Evolutionary conservation across 148 eudicot species (phyloP), one percentile per base, ranked within the genome.

Genomic region (Silene uniflora): DNA sequence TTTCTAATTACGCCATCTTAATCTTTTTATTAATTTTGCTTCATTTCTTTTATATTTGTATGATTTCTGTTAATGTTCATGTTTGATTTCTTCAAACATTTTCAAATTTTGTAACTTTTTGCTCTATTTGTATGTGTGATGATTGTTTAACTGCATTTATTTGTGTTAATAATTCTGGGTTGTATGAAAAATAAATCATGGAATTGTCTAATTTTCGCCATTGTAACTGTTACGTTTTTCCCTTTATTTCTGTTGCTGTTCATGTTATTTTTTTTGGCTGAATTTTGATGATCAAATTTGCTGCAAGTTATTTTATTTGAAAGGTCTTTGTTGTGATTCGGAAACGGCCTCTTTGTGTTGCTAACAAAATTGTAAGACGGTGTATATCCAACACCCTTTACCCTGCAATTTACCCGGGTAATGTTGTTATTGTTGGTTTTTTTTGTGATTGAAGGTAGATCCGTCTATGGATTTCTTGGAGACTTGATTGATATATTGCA

Each of bases 51-150:
- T 35, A 9, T 11, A 1, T 56, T 44, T 56, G 16, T 12, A 13
- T 18, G 6, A 55, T 27, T 67, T 68, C 13, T 17, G 21, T 60
- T 55, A 1, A 27, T 32, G 5, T 21, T 21, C 10, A 7, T 19
- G 23, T 24, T 54, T 56, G 35, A 10, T 64, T 75, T 60, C 16
- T 35, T 42, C 4, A 22, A 62, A n/a, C 4, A 21, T 69, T 23
- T 47, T 62, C 32, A 24, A 74, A 62, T 46, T 74, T 46, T 61
- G 69, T 44, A 54, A 22, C 2, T 64, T 47, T 46, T 64, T 27
- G 71, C 22, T 63, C 1, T 12, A 27, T 3, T 35, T 46, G 42
- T 39, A 39, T 44, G 6, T 66, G 1, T 4, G 27, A n/a, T 54
- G 25, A 14, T 67, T 75, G 54, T 25, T 66, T 19, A 52, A 52